phyloP scores from a whole-genome alignment of 2,329 filamentous ascomycete species.

The Claviceps arundinis region DNA sequence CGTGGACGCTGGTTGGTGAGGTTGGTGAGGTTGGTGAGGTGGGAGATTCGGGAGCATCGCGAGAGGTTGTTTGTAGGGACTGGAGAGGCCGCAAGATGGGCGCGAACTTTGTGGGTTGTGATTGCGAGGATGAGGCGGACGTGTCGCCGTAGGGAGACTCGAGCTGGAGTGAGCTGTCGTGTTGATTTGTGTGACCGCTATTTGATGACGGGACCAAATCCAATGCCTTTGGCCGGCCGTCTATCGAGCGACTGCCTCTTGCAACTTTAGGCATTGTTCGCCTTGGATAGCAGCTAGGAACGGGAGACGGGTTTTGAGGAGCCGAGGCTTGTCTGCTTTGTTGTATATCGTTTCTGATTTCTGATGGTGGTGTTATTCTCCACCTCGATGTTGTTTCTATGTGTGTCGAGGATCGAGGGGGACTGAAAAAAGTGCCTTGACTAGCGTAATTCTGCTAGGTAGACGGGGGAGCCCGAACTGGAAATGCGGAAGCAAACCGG shows the following conservation, averaged over 20 bases:
- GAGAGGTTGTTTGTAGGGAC: background rate
- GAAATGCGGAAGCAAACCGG: too few species aligned
- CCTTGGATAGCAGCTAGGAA: background rate
- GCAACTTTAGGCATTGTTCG: slow-evolving; percentile 18
- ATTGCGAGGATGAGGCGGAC: background rate
- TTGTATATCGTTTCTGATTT: too few species aligned
- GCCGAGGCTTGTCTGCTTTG: too few species aligned
- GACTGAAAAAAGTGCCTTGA: too few species aligned
- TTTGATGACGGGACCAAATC: background rate
- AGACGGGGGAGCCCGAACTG: too few species aligned
- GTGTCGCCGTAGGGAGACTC: background rate
- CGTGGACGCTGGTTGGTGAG: background rate
- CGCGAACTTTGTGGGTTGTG: background rate
- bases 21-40: background rate
- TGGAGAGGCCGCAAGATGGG: background rate
- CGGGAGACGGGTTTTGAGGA: too few species aligned
- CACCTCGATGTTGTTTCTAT: too few species aligned
- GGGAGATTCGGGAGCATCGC: background rate
- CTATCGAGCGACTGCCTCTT: slow-evolving; percentile 13
- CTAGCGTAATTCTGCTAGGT: too few species aligned
- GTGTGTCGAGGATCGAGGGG: too few species aligned
- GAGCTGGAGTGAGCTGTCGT: background rate
- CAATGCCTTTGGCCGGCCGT: slow-evolving; percentile 4
- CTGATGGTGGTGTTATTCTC: too few species aligned
- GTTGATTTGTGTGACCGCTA: background rate